A percentile compares a stretch with the other conserved stretches of the same genome.
These are phyloP conservation scores for Citrus trifoliata DNA, from an alignment of 345 rosid species.

Conservation along the genomic window DNA sequence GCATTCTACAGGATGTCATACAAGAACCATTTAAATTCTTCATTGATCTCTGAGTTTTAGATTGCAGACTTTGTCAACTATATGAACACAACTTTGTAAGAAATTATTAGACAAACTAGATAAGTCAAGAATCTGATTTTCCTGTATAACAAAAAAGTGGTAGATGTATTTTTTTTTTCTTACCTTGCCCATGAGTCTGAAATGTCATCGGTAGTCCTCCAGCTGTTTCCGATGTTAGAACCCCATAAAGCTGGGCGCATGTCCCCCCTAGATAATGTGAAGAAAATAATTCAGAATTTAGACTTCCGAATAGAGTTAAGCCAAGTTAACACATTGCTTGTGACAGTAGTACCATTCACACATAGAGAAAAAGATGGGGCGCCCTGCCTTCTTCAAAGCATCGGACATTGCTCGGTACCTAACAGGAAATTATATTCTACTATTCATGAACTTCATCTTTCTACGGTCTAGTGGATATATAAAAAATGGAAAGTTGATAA, in stretches of 20 bases:
- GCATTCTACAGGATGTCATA: background rate
- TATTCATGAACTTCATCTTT: background rate
- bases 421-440: background rate
- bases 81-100: background rate
- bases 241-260: constrained; percentile 20
- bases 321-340: background rate
- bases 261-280: constrained; percentile 13
- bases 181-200: constrained; percentile 20
- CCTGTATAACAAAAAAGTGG: background rate
- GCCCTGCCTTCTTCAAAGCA: constrained; percentile 33
- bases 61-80: background rate
- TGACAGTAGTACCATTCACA: constrained; percentile 37
- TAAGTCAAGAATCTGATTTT: background rate
- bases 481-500: background rate
- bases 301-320: background rate
- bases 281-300: background rate
- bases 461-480: background rate
- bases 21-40: background rate
- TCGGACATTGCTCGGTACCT: constrained; percentile 31
- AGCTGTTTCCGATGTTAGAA: constrained; percentile 17
- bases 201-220: constrained; percentile 29
- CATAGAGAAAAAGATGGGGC: constrained; percentile 40
- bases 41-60: background rate
- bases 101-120: background rate
- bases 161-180: background rate